Evolutionary conservation across 202 grass and related monocot genomes (phyloP).

Genomic region (Brachypodium distachyon): DNA sequence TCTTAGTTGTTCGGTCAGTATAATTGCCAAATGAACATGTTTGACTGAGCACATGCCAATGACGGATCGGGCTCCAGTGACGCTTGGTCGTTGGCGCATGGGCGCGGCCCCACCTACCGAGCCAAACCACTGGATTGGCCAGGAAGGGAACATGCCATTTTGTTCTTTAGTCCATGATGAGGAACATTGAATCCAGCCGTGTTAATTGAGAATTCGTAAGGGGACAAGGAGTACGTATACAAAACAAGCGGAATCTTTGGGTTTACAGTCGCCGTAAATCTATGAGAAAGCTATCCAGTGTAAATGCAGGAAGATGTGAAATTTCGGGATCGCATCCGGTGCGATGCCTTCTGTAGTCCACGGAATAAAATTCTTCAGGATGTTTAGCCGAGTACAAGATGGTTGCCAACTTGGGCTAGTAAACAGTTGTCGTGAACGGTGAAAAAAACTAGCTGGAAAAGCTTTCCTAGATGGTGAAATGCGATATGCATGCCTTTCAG

Average conservation of each 20-base stretch:
- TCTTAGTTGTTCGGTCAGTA: not conserved
- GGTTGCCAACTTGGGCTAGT: conserved; percentile 27
- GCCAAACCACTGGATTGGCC: not conserved
- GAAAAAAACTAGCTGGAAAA: not conserved
- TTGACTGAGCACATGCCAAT: no score
- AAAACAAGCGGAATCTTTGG: not conserved
- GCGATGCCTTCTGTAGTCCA: not conserved
- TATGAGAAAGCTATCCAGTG: not conserved
- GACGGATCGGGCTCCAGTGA: no score
- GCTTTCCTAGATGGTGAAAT: not conserved
- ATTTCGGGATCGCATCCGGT: not conserved
- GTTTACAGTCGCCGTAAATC: no score
- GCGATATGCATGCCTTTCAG: no score
- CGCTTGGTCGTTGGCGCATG: no score
- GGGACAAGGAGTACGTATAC: not conserved
- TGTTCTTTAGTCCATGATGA: not conserved
- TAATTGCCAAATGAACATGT: not conserved
- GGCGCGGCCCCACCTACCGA: no score
- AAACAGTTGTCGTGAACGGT: not conserved
- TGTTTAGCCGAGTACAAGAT: not conserved
- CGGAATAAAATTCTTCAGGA: not conserved
- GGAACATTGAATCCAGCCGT: not conserved
- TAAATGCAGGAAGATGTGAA: not conserved
- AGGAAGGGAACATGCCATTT: not conserved
- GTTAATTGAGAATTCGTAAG: not conserved